phyloP scores from a whole-genome alignment of 2,329 filamentous ascomycete genomes.

The Phaeosphaeria sp. region DNA sequence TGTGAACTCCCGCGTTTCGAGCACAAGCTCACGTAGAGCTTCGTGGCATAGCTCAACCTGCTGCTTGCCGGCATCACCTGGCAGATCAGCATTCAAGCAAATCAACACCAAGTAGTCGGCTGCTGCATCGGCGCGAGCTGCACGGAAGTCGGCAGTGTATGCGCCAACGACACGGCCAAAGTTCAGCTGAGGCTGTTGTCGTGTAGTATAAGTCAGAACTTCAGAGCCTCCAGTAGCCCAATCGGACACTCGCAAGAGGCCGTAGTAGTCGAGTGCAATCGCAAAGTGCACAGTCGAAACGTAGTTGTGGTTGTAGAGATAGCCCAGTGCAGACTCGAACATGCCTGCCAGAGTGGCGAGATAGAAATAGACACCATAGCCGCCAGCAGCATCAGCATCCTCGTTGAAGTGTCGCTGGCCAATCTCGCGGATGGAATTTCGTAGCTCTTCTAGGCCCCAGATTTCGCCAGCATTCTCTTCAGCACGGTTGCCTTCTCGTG shows the following conservation, averaged over 20 bases:
- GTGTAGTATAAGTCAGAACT: slow-evolving; percentile 72
- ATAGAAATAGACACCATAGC: slow-evolving; percentile 91
- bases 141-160: slow-evolving; percentile 95
- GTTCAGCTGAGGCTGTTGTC: slow-evolving; percentile 81
- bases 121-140: slow-evolving; percentile 84
- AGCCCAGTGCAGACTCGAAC: slow-evolving; percentile 92
- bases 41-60: slow-evolving; percentile 88
- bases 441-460: slow-evolving; percentile 71
- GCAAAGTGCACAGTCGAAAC: slow-evolving; percentile 95
- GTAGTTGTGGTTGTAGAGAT: slow-evolving; percentile 89
- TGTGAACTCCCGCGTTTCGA: slow-evolving; percentile 97
- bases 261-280: slow-evolving; percentile 74
- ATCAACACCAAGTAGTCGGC: slow-evolving; percentile 93
- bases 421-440: slow-evolving; percentile 83
- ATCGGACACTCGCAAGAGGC: slow-evolving; percentile 80
- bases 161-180: slow-evolving; percentile 93
- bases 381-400: slow-evolving; percentile 76
- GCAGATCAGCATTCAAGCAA: slow-evolving; percentile 86
- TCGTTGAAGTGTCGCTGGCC: slow-evolving; percentile 90
- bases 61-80: slow-evolving; percentile 73
- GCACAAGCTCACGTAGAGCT: slow-evolving; percentile 87
- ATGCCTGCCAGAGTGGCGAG: slow-evolving; percentile 88
- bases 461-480: slow-evolving; percentile 69
- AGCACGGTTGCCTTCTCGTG: slow-evolving; percentile 65
- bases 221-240: slow-evolving; percentile 69